Base-by-base conservation (phyloP, 1,284 basidiomycete species). In the Meripilus lineatus region DNA sequence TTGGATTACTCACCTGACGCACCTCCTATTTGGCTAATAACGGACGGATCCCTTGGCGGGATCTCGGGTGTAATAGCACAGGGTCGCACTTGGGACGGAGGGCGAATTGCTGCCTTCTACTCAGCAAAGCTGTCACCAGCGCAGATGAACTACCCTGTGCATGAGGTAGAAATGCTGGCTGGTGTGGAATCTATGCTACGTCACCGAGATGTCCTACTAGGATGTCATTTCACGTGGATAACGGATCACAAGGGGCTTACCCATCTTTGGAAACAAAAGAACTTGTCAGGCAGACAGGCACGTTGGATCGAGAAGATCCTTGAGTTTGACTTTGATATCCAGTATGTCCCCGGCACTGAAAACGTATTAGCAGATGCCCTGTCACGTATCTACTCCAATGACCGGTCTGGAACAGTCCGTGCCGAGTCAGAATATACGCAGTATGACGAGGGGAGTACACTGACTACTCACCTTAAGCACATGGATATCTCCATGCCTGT, bases 181-280 rank as follows among this genome's bases (percentile, higher is more conserved):
- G 42, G 51, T 20, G 44, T 58, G 0, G 55, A 55, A 34, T 46
- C 52, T 0, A 40, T 63, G 39, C 48, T 50, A 23, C 32, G 53
- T 20, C 57, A 58, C 33, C 36, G 52, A 13, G 43, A 51, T 28
- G 41, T 55, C 18, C 44, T 68, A 2, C 42, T 54, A 3, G 67
- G 68, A n/a, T n/a, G n/a, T n/a, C n/a, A n/a, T n/a, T n/a, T n/a
- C n/a, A n/a, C n/a, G n/a, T n/a, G n/a, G n/a, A 54, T 51, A 5
- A 67, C 63, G 0, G 68, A 70, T 40, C 67, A 70, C 39, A 50
- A 58, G 24, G 58, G 53, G 0, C 55, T 70, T 1, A 53, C 59
- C 20, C 54, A 56, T 42, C 38, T 71, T 2, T 43, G 50, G 50
- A 56, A 50, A 2, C 67, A 69, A 45, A 58, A 55, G 42, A 55